phyloP scores from a whole-genome alignment of 768 basidiomycete species.

The Podaxis pistillaris region DNA sequence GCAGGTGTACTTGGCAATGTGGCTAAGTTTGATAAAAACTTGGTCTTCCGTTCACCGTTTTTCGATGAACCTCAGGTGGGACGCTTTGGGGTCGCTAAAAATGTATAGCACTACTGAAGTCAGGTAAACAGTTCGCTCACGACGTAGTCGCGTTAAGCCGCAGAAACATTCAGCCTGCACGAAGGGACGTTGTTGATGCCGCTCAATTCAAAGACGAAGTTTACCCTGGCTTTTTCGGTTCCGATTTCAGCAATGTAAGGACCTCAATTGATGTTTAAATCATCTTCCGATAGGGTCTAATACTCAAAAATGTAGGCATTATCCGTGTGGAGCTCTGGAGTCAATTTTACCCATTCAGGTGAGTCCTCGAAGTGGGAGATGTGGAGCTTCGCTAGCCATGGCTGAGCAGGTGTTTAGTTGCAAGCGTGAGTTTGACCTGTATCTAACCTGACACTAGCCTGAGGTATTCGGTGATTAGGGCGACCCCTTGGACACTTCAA shows the following conservation, averaged over 20 bases:
- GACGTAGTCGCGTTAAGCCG: constrained; percentile 35
- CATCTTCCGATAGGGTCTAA: not conserved
- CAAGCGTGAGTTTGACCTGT: constrained; percentile 36
- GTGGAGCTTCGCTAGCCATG: not conserved
- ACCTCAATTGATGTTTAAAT: not conserved
- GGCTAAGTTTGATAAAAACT: constrained; percentile 33
- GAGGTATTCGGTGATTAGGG: constrained; percentile 32
- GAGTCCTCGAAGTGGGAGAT: constrained; percentile 4
- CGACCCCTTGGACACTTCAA: constrained; percentile 52
- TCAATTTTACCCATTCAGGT: constrained; percentile 50
- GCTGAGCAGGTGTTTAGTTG: constrained; percentile 28
- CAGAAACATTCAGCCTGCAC: constrained; percentile 28
- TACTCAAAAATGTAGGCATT: constrained; percentile 17
- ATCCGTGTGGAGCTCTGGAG: constrained; percentile 44
- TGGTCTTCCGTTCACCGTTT: constrained; percentile 41
- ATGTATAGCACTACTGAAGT: not conserved
- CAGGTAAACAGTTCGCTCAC: constrained; percentile 33
- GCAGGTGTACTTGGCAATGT: constrained; percentile 20
- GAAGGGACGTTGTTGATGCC: constrained; percentile 35
- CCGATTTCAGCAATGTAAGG: constrained; percentile 46
- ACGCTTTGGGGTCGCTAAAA: not conserved
- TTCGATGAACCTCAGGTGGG: constrained; percentile 33
- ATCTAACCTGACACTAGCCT: not conserved
- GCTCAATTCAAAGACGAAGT: constrained; percentile 40
- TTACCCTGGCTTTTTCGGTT: constrained; percentile 49